Base-by-base conservation (phyloP, 1,284 basidiomycete genomes). In the Austroboletus olivaceoglutinosus region DNA sequence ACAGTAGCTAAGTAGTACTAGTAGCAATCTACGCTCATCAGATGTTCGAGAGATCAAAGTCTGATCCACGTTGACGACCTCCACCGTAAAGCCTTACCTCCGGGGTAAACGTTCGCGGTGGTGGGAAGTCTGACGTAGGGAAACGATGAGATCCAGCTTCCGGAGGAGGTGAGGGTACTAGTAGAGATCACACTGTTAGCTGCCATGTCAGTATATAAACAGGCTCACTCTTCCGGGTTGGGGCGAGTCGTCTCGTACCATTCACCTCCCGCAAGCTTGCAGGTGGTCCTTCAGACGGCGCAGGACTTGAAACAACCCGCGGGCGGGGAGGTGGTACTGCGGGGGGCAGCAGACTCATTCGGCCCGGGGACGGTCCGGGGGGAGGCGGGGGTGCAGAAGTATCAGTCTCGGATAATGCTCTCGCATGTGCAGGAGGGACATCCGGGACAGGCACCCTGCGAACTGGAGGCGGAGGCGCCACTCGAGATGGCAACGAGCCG, bases 81-180 rank as follows among this genome's bases (percentile, higher is more conserved):
- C 82, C 83, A 15, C 67, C 68, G 63, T 91, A 91, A 38, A 72
- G 73, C 60, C 75, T 85, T 23, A 65, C 56, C 30, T 63, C 70
- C 16, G 67, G 62, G 33, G 65, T 65, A 65, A 89, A 91, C 27
- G 74, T 72, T 40, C 87, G 80, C n/a, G 89, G 89, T 15, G 83
- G 81, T 13, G 89, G 89, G 65, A 91, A 90, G 45, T 83, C 86
- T 19, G 73, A 71, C 16, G 82, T 77, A 13, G 86, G 86, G 62
- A 90, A 91, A 19, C 75, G 82, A 61, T 89, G 85, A 23, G 75
- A 63, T 16, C 87, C 87, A 42, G 77, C 78, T 51, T 76, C 81
- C 1, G 86, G 81, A 22, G 89, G 87, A 30, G 89, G 89, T 5
- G 86, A 82, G 34, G 86, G 85, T 50, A 90, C 89, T 91, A 52